Conservation (phyloP, 2,329 filamentous ascomycete species). For the Colletotrichum costaricense region DNA sequence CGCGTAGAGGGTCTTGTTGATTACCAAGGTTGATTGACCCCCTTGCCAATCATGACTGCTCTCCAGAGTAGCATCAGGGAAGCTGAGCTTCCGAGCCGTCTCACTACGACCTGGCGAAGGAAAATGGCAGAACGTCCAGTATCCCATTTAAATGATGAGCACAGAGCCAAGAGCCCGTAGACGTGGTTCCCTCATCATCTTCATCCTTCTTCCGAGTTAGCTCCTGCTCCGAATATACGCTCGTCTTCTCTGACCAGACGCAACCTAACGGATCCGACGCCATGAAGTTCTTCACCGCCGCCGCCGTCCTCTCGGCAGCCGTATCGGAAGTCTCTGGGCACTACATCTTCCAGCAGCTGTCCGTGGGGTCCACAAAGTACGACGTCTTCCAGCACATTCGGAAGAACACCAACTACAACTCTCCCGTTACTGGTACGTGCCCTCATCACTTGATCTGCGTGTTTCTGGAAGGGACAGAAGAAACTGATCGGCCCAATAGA, state of each 20-base stretch:
- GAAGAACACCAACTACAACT: conserved; percentile 51
- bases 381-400: conserved; percentile 47
- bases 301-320: conserved; percentile 13
- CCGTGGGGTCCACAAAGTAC: conserved; percentile 40
- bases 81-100: conserved; percentile 9
- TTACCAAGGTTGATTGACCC: background rate
- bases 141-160: background rate
- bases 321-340: conserved; percentile 36
- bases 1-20: background rate
- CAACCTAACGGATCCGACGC: background rate
- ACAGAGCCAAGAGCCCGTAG: background rate
- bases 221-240: background rate
- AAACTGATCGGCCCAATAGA: conserved; percentile 37
- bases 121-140: background rate
- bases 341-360: conserved; percentile 46
- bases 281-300: conserved; percentile 31
- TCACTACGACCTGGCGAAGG: background rate
- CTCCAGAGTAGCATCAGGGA: background rate
- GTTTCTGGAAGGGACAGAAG: too few relatives aligned
- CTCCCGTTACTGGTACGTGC: conserved; percentile 44
- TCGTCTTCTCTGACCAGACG: background rate
- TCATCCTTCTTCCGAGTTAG: background rate
- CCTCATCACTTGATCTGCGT: background rate
- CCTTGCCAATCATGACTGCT: background rate
- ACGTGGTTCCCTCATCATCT: background rate